Conservation (phyloP, 768 basidiomycete genomes). For the Ramaria rubella region DNA sequence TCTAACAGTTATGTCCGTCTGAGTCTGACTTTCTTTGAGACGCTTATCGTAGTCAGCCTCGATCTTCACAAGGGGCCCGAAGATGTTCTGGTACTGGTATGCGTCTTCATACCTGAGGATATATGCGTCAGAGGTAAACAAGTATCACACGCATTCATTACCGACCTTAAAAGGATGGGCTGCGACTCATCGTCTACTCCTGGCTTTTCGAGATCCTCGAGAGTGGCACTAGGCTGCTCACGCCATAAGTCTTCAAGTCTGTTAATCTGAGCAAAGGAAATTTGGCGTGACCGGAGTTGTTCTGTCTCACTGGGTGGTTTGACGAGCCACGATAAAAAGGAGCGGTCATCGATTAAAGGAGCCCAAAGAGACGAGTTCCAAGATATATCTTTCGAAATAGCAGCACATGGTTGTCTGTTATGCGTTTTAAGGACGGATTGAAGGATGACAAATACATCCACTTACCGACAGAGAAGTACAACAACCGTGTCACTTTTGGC, state of each 20-base stretch:
- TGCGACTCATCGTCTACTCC: constrained; percentile 98
- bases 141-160: constrained; percentile 13
- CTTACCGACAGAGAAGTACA: constrained; percentile 90
- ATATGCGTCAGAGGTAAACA: not conserved
- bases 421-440: constrained; percentile 1
- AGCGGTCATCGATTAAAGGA: constrained; percentile 95
- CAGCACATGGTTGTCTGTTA: constrained; percentile 93
- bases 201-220: constrained; percentile 95
- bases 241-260: constrained; percentile 97
- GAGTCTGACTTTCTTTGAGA: constrained; percentile 97
- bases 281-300: constrained; percentile 92
- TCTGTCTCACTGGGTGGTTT: constrained; percentile 96
- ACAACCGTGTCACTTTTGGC: constrained; percentile 99
- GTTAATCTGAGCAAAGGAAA: constrained; percentile 95
- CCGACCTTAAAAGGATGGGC: constrained; percentile 61
- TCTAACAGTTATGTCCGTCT: constrained; percentile 90
- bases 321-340: constrained; percentile 98
- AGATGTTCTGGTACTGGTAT: constrained; percentile 99
- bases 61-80: constrained; percentile 98
- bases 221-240: constrained; percentile 87
- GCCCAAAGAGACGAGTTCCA: constrained; percentile 99
- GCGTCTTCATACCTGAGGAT: constrained; percentile 78
- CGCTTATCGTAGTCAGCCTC: constrained; percentile 99
- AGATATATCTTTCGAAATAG: constrained; percentile 94
- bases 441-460: constrained; percentile 14